Percentiles rank a stretch among this genome's conserved stretches.
phyloP scores from a whole-genome alignment of 306 rosid species.

The Sicyos edulis region DNA sequence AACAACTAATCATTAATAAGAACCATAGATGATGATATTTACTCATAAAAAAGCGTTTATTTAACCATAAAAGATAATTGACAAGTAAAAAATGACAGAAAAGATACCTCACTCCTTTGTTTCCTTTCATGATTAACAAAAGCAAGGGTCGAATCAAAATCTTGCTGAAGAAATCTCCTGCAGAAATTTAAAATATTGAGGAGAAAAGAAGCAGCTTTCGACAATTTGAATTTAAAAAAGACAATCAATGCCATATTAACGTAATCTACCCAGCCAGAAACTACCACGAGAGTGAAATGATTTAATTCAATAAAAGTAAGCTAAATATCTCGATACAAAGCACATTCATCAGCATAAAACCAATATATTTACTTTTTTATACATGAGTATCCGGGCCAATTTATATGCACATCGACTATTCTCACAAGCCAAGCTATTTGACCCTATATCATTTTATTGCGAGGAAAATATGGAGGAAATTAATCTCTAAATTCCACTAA shows the following conservation, averaged over 20 bases:
- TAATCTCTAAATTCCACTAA: no score
- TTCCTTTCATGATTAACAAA: slow-evolving; percentile 81
- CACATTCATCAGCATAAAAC: not conserved
- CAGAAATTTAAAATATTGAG: slow-evolving; percentile 22
- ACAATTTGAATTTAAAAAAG: no score
- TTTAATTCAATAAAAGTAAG: not conserved
- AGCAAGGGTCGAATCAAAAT: slow-evolving; percentile 92
- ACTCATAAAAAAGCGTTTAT: not conserved
- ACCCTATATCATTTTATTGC: no score
- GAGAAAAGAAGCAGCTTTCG: no score
- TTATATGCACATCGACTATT: no score
- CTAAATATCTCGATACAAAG: not conserved
- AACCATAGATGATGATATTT: not conserved
- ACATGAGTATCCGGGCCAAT: no score
- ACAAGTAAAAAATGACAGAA: slow-evolving; percentile 8
- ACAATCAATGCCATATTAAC: not conserved
- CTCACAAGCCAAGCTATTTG: no score
- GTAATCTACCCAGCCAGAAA: not conserved
- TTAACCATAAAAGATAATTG: not conserved
- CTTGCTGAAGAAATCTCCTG: slow-evolving; percentile 97
- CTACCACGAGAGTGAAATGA: not conserved
- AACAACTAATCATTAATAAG: no score
- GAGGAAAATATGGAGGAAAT: no score
- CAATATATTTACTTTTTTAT: no score
- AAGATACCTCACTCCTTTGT: slow-evolving; percentile 78